phyloP scores from a whole-genome alignment of 2,329 filamentous ascomycete genomes.

The Fusarium camptoceras region DNA sequence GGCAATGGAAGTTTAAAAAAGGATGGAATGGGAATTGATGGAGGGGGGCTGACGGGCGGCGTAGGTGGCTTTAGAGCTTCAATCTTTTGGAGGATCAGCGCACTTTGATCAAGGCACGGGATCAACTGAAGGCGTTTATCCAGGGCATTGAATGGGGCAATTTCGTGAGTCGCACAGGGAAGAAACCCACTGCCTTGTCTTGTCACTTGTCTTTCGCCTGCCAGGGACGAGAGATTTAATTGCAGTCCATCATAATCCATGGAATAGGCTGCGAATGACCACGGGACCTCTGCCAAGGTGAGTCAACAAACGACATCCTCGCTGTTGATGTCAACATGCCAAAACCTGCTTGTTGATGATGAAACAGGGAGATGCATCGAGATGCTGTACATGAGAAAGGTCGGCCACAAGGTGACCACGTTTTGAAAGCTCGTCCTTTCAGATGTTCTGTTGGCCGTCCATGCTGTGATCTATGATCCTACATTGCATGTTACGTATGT shows the following conservation, averaged over 20 bases:
- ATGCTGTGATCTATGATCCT: constrained; percentile 29
- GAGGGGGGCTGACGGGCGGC: constrained; percentile 33
- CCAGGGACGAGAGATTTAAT: constrained; percentile 42
- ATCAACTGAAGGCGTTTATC: constrained; percentile 35
- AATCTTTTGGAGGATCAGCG: constrained; percentile 36
- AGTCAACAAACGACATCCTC: constrained; percentile 21
- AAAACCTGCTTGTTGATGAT: constrained; percentile 32
- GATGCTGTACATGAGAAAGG: constrained; percentile 21
- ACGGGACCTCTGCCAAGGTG: constrained; percentile 33
- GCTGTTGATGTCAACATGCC: neutral
- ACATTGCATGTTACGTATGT: constrained; percentile 16
- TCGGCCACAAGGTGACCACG: constrained; percentile 7
- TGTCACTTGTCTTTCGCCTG: neutral
- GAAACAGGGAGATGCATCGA: constrained; percentile 18
- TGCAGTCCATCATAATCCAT: constrained; percentile 18
- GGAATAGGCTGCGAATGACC: constrained; percentile 17
- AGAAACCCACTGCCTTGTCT: constrained; percentile 17
- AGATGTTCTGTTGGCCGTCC: constrained; percentile 15
- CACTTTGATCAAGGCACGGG: constrained; percentile 42
- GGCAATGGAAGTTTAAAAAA: neutral
- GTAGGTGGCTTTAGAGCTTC: constrained; percentile 38
- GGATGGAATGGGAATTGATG: constrained; percentile 14
- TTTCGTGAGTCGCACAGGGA: constrained; percentile 22
- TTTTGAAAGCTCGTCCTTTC: constrained; percentile 17
- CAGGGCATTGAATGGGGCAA: constrained; percentile 36